Base-by-base conservation (phyloP, 176 grass and related monocot genomes). In the bread wheat (Triticum aestivum) region DNA sequence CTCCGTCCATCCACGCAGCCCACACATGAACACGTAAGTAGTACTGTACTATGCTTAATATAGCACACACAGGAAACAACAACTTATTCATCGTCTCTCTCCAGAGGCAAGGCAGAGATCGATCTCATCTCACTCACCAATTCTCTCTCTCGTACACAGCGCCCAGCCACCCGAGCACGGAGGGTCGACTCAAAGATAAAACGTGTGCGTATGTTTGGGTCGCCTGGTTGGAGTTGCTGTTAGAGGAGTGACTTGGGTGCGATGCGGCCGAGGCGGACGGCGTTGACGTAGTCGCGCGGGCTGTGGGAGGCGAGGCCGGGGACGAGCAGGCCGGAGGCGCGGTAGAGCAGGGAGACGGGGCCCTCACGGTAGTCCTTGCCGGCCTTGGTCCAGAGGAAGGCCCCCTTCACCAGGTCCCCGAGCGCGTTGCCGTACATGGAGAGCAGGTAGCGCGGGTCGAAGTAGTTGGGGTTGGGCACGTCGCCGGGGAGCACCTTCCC, bases 221-320 rank as follows among this genome's bases (percentile, higher is more conserved):
- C 5, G 67, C 7, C 3, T 35, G 35, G 2, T 6, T 6, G 30
- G 14, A 1, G 15, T 20, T 3, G 42, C 15, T 21, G 5, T 17
- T 42, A 88, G 14, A 54, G 51, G 14, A 54, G 51, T 20, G 56
- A 21, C 79, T 91, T 88, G 4, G 63, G 11, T 1, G 21, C 30
- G 2, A 84, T 11, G 5, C 45, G 86, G 8, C 89, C 77, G 3
- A 98, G 93, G 65, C 93, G 90, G 9, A 70, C 58, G 69, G 84
- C 59, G 11, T 98, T 95, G 32, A 98, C 81, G 30, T 94, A 98
- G 42, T 95, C 94, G 4, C 88, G 79, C 1, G 90, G 93, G 80
- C 91, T 95, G 75, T 95, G 96, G 35, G 88, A 94, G 1, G 91
- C 92, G 12, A 95, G 4, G 2, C 96, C 96, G 0, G 96, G 96